Conservation (phyloP, 176 grass and related monocot genomes). For the Ananas comosus region DNA sequence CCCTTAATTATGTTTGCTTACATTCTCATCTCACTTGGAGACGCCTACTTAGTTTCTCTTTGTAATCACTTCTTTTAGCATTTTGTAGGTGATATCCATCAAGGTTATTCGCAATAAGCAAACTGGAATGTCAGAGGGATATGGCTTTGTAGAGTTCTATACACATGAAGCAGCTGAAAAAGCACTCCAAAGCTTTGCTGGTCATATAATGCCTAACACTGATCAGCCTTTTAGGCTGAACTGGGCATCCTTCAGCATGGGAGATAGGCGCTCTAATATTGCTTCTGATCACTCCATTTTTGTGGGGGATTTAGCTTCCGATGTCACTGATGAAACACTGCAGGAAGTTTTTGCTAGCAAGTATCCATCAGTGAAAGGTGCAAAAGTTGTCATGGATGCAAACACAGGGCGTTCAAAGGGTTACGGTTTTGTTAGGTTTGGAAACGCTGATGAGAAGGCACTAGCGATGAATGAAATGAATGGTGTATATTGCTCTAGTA, state of each 20-base stretch:
- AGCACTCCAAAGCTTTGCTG: slow-evolving; percentile 62
- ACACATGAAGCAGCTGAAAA: slow-evolving; percentile 70
- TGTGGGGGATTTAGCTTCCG: slow-evolving; percentile 90
- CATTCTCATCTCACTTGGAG: too few relatives aligned
- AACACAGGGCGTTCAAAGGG: slow-evolving; percentile 94
- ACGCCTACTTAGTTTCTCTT: too few relatives aligned
- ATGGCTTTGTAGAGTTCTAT: slow-evolving; percentile 93
- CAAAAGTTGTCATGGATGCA: slow-evolving; percentile 96
- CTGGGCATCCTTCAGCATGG: slow-evolving; percentile 98
- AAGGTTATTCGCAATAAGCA: slow-evolving; percentile 93
- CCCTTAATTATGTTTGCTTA: too few relatives aligned
- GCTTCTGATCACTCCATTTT: slow-evolving; percentile 92
- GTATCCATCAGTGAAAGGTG: slow-evolving; percentile 92
- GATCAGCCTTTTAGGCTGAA: slow-evolving; percentile 94
- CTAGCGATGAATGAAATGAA: slow-evolving; percentile 93
- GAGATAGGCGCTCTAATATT: slow-evolving; percentile 64
- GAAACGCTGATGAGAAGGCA: slow-evolving; percentile 82
- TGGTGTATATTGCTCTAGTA: slow-evolving; percentile 80
- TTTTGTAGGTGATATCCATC: slow-evolving; percentile 30
- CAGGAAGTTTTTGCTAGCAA: slow-evolving; percentile 76
- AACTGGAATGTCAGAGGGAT: slow-evolving; percentile 83
- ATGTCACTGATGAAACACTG: slow-evolving; percentile 71
- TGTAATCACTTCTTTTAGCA: too few relatives aligned
- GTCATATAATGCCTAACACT: slow-evolving; percentile 95
- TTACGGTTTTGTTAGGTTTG: slow-evolving; percentile 95